Conservation (phyloP, 2,329 filamentous ascomycete genomes). For the Seiridium cupressi region DNA sequence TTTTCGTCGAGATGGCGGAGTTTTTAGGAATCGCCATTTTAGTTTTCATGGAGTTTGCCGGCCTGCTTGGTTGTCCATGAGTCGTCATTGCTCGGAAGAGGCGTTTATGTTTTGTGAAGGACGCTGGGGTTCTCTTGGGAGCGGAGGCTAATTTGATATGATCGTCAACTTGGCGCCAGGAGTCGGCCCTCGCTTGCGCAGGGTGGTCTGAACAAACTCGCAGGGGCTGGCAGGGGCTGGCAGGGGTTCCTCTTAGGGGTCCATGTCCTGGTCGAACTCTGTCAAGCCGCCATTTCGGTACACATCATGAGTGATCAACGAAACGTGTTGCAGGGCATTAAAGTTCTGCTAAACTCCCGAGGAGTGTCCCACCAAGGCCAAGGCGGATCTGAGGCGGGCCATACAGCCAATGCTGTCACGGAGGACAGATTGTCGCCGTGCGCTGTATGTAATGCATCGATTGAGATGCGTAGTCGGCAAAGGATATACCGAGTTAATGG, state of each 20-base stretch:
- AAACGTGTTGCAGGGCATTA: constrained; percentile 10
- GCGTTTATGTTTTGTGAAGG: constrained; percentile 1
- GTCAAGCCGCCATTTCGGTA: constrained; percentile 3
- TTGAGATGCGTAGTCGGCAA: too few relatives aligned
- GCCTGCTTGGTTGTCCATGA: background rate
- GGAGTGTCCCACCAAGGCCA: constrained; percentile 17
- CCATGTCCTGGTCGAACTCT: constrained; percentile 9
- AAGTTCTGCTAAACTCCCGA: constrained; percentile 15
- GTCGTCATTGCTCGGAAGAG: background rate
- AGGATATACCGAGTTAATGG: too few relatives aligned
- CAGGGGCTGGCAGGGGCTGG: constrained; percentile 14
- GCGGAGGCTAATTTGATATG: constrained; percentile 25
- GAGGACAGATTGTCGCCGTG: background rate
- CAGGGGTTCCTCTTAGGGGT: constrained; percentile 14
- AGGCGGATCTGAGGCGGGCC: constrained; percentile 15
- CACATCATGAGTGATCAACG: constrained; percentile 15
- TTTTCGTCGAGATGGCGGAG: background rate
- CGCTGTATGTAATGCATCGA: background rate
- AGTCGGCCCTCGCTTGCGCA: constrained; percentile 24
- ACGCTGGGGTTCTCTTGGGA: constrained; percentile 14
- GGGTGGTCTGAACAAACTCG: constrained; percentile 16
- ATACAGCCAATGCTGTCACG: too few relatives aligned
- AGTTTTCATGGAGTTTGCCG: background rate
- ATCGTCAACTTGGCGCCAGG: constrained; percentile 23
- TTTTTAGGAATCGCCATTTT: background rate